Evolutionary conservation across 129 eudicot genomes (phyloP), one percentile per base, ranked within the genome.

Genomic region (Saussurea involucrata): DNA sequence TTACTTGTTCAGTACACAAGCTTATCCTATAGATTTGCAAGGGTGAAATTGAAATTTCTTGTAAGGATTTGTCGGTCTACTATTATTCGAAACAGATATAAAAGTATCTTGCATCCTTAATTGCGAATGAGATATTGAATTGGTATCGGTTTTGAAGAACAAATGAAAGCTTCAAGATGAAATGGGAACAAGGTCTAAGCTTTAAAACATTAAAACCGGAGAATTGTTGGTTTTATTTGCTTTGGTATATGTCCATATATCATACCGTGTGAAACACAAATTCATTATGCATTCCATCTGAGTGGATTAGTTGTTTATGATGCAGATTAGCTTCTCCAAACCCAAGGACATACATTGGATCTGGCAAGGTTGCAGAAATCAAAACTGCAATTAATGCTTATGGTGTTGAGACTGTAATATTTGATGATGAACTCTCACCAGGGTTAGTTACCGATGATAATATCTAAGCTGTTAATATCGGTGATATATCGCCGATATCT

Each of bases 351-450:
- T 95, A 95, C 64, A 89, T 95, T 69, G 98, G 98, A 82, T 87
- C 98, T 42, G 98, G 98, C 36, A 95, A 95, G 86, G 96, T 91
- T 82, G 81, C 92, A 46, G 97, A 95, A 80, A 95, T 95, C 72
- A 95, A 89, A 84, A 83, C 88, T 68, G 94, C 97, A 57, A 88
- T 91, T 74, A 80, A 82, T 72, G 97, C 90, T 74, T 75, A 84
- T 77, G 97, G 77, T 49, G 92, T 88, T 31, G 98, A 95, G 82
- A 95, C 98, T 37, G 97, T 95, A 55, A 89, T 95, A 71, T 95
- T 95, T 80, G 97, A 95, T 63, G 98, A 95, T 73, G 98, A 95
- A 84, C 97, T 95, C 75, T 91, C 97, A 69, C 92, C 98, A 42
- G 98, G 98, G 98, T 95, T 72, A 73, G 97, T 88, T 69, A 55